Evolutionary conservation across 2,329 filamentous ascomycete genomes (phyloP).

Genomic region (Beauveria sp.): DNA sequence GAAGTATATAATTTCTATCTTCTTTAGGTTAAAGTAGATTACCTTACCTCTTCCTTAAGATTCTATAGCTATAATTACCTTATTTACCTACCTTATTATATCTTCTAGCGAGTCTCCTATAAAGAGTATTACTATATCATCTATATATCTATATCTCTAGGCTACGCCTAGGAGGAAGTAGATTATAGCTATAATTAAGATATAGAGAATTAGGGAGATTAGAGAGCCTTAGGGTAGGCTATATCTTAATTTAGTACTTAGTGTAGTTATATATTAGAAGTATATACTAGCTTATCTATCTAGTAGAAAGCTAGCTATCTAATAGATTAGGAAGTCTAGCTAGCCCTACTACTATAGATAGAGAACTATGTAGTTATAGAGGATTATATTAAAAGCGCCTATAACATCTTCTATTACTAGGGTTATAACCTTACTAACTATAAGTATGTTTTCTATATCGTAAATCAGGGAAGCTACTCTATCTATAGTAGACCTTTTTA

Average conservation of each 20-base stretch:
- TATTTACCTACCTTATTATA: background rate
- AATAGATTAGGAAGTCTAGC: background rate
- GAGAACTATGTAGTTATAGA: conserved; percentile 1
- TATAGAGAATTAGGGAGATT: conserved; percentile 8
- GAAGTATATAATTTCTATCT: no score
- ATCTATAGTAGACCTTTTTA: conserved; percentile 15
- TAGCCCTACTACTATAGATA: conserved; percentile 3
- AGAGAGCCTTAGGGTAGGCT: conserved; percentile 9
- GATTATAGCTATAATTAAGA: conserved; percentile 5
- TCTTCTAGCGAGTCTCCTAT: background rate
- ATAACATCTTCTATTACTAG: conserved; percentile 8
- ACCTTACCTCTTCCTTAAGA: no score
- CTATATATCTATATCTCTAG: conserved; percentile 5
- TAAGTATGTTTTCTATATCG: conserved; percentile 16
- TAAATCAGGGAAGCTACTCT: conserved; percentile 15
- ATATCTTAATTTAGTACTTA: background rate
- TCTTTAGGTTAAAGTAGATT: no score
- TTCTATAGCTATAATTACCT: background rate
- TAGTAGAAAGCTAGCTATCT: background rate
- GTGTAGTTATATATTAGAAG: background rate
- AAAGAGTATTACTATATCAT: conserved; percentile 3
- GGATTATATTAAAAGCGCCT: conserved; percentile 8
- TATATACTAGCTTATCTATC: background rate
- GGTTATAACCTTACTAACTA: background rate
- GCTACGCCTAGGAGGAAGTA: background rate